These are phyloP conservation scores for Entonaema liquescens DNA, from an alignment of 495 filamentous ascomycete genomes.

Conservation along the genomic window DNA sequence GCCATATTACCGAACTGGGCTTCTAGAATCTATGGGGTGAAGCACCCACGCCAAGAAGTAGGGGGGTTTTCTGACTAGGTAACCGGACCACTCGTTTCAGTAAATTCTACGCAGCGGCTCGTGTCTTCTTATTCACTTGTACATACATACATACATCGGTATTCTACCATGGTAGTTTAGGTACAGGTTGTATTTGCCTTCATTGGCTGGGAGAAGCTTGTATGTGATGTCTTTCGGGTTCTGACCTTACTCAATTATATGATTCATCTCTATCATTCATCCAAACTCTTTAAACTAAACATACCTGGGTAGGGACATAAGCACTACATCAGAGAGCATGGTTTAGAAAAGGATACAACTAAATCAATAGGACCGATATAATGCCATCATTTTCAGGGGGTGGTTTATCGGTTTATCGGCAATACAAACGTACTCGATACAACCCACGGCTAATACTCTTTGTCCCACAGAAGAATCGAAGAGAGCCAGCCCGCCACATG, in stretches of 20 bases:
- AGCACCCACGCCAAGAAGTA: slow-evolving; percentile 18
- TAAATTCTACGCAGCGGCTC: slow-evolving; percentile 1
- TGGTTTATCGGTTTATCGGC: not conserved
- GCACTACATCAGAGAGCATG: slow-evolving; percentile 17
- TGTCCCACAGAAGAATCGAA: slow-evolving; percentile 19
- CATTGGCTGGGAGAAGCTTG: slow-evolving; percentile 12
- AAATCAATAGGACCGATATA: slow-evolving; percentile 33
- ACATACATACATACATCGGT: not conserved
- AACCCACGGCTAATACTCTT: slow-evolving; percentile 14
- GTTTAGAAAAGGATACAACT: slow-evolving; percentile 1
- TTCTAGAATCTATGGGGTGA: slow-evolving; percentile 14
- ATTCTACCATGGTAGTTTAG: not conserved
- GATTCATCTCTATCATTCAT: not conserved
- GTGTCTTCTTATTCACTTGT: not conserved
- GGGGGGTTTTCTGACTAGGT: slow-evolving; percentile 6
- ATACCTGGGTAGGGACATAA: not conserved
- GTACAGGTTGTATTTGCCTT: not conserved
- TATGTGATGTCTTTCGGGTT: slow-evolving; percentile 16
- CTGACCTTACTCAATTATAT: not conserved
- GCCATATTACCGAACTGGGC: slow-evolving; percentile 15
- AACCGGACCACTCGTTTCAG: slow-evolving; percentile 30
- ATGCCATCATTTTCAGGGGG: slow-evolving; percentile 36
- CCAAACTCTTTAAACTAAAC: not conserved
- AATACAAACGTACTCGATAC: slow-evolving; percentile 22
- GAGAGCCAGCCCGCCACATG: slow-evolving; percentile 32